A percentile compares a stretch with the other conserved stretches of the same genome.
phyloP scores from a whole-genome alignment of 176 grass and related monocot genomes.

The Oryza coarctata region DNA sequence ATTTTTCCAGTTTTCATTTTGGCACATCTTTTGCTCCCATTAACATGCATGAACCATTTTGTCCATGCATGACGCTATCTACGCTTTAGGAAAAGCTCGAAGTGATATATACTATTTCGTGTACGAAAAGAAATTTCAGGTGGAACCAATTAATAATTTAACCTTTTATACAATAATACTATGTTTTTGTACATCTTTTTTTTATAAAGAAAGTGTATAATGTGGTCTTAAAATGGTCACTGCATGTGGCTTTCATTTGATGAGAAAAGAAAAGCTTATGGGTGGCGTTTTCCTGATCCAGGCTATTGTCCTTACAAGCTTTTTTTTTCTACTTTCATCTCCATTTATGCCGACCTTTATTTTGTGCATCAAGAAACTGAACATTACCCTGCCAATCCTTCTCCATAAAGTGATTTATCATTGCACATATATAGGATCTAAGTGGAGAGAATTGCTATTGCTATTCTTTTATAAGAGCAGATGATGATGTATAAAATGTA shows the following conservation, averaged over 20 bases:
- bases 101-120: conserved; percentile 25
- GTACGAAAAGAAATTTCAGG: conserved; percentile 34
- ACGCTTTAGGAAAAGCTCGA: conserved; percentile 2
- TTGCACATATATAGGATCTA: conserved; percentile 1
- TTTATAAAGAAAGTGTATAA: background rate
- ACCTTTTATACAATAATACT: conserved; percentile 13
- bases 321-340: conserved; percentile 23
- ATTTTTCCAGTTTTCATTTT: background rate
- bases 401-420: conserved; percentile 6
- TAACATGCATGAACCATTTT: background rate
- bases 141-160: conserved; percentile 41
- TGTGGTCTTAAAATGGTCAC: conserved; percentile 11
- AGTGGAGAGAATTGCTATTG: conserved; percentile 18
- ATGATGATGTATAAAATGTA: background rate
- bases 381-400: conserved; percentile 3
- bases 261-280: conserved; percentile 23
- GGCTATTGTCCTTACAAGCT: conserved; percentile 5
- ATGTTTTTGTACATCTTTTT: background rate
- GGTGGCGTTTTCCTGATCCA: conserved; percentile 17
- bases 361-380: background rate
- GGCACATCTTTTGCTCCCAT: background rate
- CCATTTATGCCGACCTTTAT: conserved; percentile 2
- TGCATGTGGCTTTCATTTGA: conserved; percentile 1
- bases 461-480: conserved; percentile 5
- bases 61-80: background rate